Base-by-base conservation (phyloP, 2,329 filamentous ascomycete species). In the Biscogniauxia mediterranea region DNA sequence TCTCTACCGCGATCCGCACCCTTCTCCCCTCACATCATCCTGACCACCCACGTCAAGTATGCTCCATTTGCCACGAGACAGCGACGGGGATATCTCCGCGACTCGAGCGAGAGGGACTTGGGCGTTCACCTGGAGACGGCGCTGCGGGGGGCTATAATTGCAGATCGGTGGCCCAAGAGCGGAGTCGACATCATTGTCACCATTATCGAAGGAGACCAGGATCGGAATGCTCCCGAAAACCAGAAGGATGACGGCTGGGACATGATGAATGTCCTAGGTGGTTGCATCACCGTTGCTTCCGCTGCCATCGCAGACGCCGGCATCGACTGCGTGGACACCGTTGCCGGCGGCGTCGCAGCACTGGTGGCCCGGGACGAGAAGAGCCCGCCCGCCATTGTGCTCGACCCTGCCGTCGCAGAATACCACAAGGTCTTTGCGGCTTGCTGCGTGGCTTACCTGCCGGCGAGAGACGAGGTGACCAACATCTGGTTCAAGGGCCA, bases 141-240 rank as follows among this genome's bases (percentile, higher is more conserved):
- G 25, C 81, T 99, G 56, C 86, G 93, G 38, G 94, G 94, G 0
- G 91, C 92, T 7, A 88, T 98, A 56, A 94, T 98, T 71, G 93
- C 92, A 15, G 93, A 97, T 74, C 84, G 94, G 61, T 99, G 94
- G 92, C 95, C 95, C n/a, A 99, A 99, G 81, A 97, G 92, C 74
- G 93, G 92, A 52, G 89, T 97, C n/a, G 95, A 99, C 74, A 89
- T 99, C 50, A 89, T 97, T 19, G 87, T 99, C 55, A 97, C 93
- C 0, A 88, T 99, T 55, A 81, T 99, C 19, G 95, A 99, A 78
- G 94, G 92, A 2, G 95, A 98, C 72, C 92, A 97, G 73, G 90
- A 94, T 77, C 84, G 74, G 74, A 84, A 76, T 74, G 75, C 76
- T 54, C 78, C 77, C 2, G 73, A 79, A 28, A 78, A 78, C 23